Conservation (phyloP, 805 yeast species). For the Aciculoconidium aculeatum region DNA sequence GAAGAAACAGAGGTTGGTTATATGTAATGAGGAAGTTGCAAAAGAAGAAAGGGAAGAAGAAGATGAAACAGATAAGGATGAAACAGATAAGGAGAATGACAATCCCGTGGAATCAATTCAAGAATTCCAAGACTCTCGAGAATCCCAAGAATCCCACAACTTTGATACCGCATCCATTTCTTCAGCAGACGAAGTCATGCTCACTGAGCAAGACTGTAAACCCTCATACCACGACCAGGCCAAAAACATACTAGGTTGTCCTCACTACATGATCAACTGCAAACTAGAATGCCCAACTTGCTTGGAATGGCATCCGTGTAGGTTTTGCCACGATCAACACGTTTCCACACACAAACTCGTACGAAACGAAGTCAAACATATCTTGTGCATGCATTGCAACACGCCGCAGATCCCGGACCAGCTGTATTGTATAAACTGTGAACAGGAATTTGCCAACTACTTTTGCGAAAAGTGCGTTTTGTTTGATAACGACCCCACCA, state of each 20-base stretch:
- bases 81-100: neutral
- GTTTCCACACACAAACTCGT: slow-evolving; percentile 40
- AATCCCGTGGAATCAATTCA: slow-evolving; percentile 1
- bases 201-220: slow-evolving; percentile 41
- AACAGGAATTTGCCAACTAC: slow-evolving; percentile 61
- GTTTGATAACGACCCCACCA: slow-evolving; percentile 73
- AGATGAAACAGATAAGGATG: slow-evolving; percentile 4
- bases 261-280: slow-evolving; percentile 78
- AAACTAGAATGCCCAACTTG: slow-evolving; percentile 79
- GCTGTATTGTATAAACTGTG: slow-evolving; percentile 65
- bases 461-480: slow-evolving; percentile 74
- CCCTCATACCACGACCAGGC: slow-evolving; percentile 44
- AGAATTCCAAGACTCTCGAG: too few relatives aligned
- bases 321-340: slow-evolving; percentile 77
- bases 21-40: slow-evolving; percentile 9
- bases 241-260: slow-evolving; percentile 61
- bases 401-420: slow-evolving; percentile 69
- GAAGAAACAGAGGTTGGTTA: slow-evolving; percentile 13
- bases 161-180: too few relatives aligned
- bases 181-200: slow-evolving; percentile 35
- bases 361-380: slow-evolving; percentile 55
- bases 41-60: slow-evolving; percentile 11
- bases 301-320: slow-evolving; percentile 69
- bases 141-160: too few relatives aligned
- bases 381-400: slow-evolving; percentile 77